Base-by-base conservation (phyloP, 768 basidiomycete species). In the Boletus pseudo-olivaceus region DNA sequence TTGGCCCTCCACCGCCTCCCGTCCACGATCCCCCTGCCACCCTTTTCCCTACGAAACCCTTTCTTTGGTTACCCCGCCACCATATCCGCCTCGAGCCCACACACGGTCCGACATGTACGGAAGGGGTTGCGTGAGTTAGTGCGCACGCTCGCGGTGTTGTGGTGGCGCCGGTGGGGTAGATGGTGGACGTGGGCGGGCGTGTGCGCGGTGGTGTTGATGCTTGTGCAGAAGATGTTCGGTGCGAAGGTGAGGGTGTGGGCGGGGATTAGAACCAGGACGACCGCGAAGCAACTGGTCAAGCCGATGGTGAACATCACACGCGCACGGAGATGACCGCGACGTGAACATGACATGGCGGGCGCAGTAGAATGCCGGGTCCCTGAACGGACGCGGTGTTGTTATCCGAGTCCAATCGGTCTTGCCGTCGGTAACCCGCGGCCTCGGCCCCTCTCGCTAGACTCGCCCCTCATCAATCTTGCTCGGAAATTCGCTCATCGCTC, bases 31-130 rank as follows among this genome's bases (percentile, higher is more conserved):
- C 14, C 23, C 17, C 58, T 82, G 39, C 76, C 84, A 9, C 76
- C 85, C 19, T 82, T 79, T 30, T 89, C 88, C 27, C 64, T 73
- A 35, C 70, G 81, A 38, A 90, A 89, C 58, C 89, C 89, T 1
- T 90, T 84, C 69, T 91, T 81, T 57, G 88, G 88, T 4, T 90
- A 90, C 63, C 85, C 88, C 7, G 75, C 76, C 12, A 32, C 59
- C 38, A 39, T 74, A 6, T 66, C 68, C 60, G 53, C 67, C 62
- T 44, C 62, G 23, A 47, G 44, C 8, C 71, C 77, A 15, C 72
- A 77, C 47, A 68, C 73, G 15, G 74, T 87, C 57, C 78, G 76
- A 35, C 76, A 83, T 65, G 85, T 85, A 37, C 86, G 83, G 33
- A 79, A 81, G 53, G 80, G 88, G 49, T 86, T 85, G 57, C 79